A percentile compares a stretch with the other conserved stretches of the same genome.
These are phyloP conservation scores for Stagonosporopsis rhizophila DNA, from an alignment of 2,329 filamentous ascomycete genomes.

Conservation along the genomic window DNA sequence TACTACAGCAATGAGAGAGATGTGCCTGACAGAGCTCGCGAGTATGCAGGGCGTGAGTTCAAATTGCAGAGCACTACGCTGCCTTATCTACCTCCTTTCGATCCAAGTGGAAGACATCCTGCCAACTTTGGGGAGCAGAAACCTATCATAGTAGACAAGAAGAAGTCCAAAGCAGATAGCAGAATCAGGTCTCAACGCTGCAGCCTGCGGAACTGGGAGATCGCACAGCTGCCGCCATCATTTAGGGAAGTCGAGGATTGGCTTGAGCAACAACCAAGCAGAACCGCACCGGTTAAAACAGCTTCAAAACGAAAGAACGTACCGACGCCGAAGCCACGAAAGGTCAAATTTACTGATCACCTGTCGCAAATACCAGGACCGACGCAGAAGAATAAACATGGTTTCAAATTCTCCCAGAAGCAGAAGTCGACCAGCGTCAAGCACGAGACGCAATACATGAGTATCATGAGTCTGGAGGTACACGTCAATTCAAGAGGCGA, in stretches of 20 bases:
- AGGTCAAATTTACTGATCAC: slow-evolving; percentile 30
- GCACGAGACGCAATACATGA: slow-evolving; percentile 93
- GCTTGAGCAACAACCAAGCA: slow-evolving; percentile 56
- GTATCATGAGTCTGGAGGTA: slow-evolving; percentile 90
- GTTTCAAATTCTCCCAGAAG: slow-evolving; percentile 85
- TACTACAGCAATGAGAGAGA: slow-evolving; percentile 86
- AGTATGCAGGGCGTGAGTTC: slow-evolving; percentile 90
- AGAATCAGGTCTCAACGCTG: slow-evolving; percentile 64
- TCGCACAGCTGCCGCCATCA: slow-evolving; percentile 73
- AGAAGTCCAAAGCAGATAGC: slow-evolving; percentile 60
- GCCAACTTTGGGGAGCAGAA: slow-evolving; percentile 64
- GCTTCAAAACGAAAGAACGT: slow-evolving; percentile 10
- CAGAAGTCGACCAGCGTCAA: slow-evolving; percentile 76
- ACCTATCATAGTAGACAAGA: slow-evolving; percentile 58
- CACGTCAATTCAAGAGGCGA: slow-evolving; percentile 87
- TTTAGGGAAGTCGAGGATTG: slow-evolving; percentile 73
- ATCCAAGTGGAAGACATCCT: slow-evolving; percentile 65
- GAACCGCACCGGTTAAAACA: slow-evolving; percentile 15
- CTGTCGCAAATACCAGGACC: slow-evolving; percentile 88
- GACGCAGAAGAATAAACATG: slow-evolving; percentile 81
- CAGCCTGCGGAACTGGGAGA: slow-evolving; percentile 76
- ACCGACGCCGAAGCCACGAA: slow-evolving; percentile 26
- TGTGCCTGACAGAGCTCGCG: slow-evolving; percentile 75
- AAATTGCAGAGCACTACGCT: slow-evolving; percentile 76
- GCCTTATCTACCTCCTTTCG: slow-evolving; percentile 81